Conservation (phyloP, 2,329 filamentous ascomycete species). For the Colletotrichum ledebouriae region DNA sequence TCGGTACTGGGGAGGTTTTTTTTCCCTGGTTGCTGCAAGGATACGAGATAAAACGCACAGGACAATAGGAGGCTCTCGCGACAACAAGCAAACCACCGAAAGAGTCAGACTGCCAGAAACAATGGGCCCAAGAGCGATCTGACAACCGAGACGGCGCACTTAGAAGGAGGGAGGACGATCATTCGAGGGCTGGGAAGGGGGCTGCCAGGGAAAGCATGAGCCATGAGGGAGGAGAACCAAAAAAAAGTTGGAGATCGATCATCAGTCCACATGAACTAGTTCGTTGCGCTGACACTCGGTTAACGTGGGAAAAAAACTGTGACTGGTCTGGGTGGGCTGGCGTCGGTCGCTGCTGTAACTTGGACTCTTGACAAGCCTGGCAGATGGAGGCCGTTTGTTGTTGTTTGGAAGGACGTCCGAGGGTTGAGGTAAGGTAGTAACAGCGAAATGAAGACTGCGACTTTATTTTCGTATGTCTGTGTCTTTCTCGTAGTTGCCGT, state of each 20-base stretch:
- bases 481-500: not conserved
- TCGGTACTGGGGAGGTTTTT: constrained; percentile 13
- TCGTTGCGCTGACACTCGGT: constrained; percentile 27
- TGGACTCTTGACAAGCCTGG: constrained; percentile 28
- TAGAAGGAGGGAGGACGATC: constrained; percentile 10
- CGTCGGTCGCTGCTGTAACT: not conserved
- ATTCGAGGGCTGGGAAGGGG: constrained; percentile 13
- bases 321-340: constrained; percentile 5
- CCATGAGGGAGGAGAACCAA: not conserved
- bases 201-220: constrained; percentile 2
- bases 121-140: constrained; percentile 25
- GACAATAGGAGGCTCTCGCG: constrained; percentile 35
- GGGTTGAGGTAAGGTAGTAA: constrained; percentile 2
- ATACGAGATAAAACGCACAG: constrained; percentile 36
- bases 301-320: constrained; percentile 15
- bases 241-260: constrained; percentile 15
- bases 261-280: constrained; percentile 29
- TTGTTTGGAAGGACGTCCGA: constrained; percentile 23
- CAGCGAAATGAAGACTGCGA: constrained; percentile 11
- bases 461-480: constrained; percentile 7
- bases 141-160: constrained; percentile 30
- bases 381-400: constrained; percentile 13
- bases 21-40: constrained; percentile 12
- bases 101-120: constrained; percentile 25
- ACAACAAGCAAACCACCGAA: constrained; percentile 5